These are phyloP conservation scores for Pseudogymnoascus sp. DNA, from an alignment of 2,329 filamentous ascomycete species.

Conservation along the genomic window DNA sequence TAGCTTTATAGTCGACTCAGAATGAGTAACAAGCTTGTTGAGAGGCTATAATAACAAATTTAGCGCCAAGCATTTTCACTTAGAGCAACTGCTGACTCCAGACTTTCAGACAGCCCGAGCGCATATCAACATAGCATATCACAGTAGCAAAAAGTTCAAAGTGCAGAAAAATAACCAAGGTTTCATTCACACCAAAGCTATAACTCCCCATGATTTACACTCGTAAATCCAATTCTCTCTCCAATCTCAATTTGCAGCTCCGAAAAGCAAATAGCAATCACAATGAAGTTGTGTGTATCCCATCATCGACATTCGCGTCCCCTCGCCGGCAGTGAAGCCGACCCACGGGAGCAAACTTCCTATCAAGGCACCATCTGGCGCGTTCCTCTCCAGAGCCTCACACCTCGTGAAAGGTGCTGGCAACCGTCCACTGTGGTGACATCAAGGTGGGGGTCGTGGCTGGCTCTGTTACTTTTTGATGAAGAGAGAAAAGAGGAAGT, in stretches of 20 bases:
- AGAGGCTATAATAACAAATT: background rate
- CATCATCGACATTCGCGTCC: slow-evolving; percentile 62
- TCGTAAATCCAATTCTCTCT: background rate
- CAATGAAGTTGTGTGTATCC: slow-evolving; percentile 41
- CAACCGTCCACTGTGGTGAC: slow-evolving; percentile 56
- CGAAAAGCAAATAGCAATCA: background rate
- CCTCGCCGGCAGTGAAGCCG: slow-evolving; percentile 64
- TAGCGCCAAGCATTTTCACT: background rate
- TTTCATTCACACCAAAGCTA: background rate
- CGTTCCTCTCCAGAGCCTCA: slow-evolving; percentile 56
- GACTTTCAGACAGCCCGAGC: background rate
- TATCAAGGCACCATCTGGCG: slow-evolving; percentile 46
- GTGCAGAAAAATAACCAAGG: background rate
- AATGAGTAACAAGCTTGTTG: background rate
- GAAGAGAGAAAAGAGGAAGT: slow-evolving; percentile 32
- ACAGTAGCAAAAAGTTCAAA: background rate
- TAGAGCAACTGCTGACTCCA: too few species aligned
- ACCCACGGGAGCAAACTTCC: slow-evolving; percentile 64
- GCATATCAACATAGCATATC: background rate
- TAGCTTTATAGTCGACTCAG: background rate
- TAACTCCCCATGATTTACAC: background rate
- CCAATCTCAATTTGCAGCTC: background rate
- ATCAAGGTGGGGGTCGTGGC: slow-evolving; percentile 59
- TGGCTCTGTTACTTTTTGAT: slow-evolving; percentile 57
- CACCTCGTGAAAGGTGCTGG: slow-evolving; percentile 47